These are phyloP conservation scores for Trichocladium antarcticum DNA, from an alignment of 495 filamentous ascomycete genomes.

Conservation along the genomic window DNA sequence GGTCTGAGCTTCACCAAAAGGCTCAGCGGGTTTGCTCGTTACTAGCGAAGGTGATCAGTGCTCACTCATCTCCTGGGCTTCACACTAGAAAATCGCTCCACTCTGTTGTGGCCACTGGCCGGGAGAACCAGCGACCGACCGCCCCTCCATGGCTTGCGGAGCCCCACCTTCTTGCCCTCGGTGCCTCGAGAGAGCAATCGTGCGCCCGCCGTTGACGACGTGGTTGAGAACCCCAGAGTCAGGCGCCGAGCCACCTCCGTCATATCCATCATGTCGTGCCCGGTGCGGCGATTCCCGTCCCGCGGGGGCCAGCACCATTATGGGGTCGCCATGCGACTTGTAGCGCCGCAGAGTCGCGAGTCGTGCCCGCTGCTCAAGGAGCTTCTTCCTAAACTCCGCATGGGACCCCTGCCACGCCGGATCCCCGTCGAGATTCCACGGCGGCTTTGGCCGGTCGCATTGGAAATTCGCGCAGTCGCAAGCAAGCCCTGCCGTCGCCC, in stretches of 20 bases:
- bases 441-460: slow-evolving; percentile 5
- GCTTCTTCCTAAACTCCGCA: not conserved
- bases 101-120: not conserved
- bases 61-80: slow-evolving; percentile 7
- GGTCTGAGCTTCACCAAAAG: not conserved
- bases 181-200: too few species aligned
- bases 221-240: not conserved
- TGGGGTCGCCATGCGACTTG: slow-evolving; percentile 1
- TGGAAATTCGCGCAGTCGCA: slow-evolving; percentile 19
- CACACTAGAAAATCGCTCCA: not conserved
- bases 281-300: slow-evolving; percentile 1
- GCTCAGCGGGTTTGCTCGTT: not conserved
- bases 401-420: slow-evolving; percentile 4
- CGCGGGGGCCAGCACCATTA: not conserved
- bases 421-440: slow-evolving; percentile 1
- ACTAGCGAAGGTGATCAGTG: slow-evolving; percentile 4
- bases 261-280: not conserved
- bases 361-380: slow-evolving; percentile 4
- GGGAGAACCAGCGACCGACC: not conserved
- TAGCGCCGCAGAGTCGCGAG: slow-evolving; percentile 1
- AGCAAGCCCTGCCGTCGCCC: slow-evolving; percentile 3
- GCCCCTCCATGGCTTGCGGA: too few species aligned
- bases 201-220: not conserved
- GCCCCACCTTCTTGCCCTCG: too few species aligned
- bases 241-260: not conserved